Evolutionary conservation across 2,329 filamentous ascomycete species (phyloP).

Genomic region (Ceratocystis papillata): DNA sequence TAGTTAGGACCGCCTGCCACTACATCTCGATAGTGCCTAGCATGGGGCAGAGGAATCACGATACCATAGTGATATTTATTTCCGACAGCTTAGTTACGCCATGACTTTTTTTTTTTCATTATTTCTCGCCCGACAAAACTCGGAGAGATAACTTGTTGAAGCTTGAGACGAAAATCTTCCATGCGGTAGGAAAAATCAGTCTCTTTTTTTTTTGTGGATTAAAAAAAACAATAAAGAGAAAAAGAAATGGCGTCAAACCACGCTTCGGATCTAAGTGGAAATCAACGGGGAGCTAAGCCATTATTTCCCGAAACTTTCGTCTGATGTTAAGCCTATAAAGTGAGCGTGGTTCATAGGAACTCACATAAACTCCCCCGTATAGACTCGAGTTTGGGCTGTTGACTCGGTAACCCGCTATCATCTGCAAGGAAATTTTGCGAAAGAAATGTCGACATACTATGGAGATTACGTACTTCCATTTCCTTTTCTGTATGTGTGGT

Average conservation of each 20-base stretch:
- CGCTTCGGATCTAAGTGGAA: slow-evolving; percentile 4
- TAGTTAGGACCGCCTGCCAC: background rate
- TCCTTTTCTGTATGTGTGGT: too few relatives aligned
- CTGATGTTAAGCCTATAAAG: background rate
- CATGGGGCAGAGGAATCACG: background rate
- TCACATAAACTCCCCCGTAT: background rate
- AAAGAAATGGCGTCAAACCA: background rate
- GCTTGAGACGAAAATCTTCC: slow-evolving; percentile 8
- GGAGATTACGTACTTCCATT: too few relatives aligned
- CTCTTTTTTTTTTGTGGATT: too few relatives aligned
- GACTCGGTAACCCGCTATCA: too few relatives aligned
- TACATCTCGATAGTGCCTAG: background rate
- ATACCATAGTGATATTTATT: background rate
- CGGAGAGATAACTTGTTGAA: background rate
- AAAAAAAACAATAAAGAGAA: background rate
- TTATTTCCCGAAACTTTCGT: slow-evolving; percentile 13
- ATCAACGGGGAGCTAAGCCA: slow-evolving; percentile 1
- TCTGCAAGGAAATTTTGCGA: too few relatives aligned
- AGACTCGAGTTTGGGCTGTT: too few relatives aligned
- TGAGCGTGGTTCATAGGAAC: background rate
- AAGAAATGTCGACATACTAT: too few relatives aligned
- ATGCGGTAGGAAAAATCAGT: background rate
- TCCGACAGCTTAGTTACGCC: background rate
- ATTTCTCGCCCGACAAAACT: background rate
- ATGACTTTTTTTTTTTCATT: background rate